phyloP scores from a whole-genome alignment of 2,329 filamentous ascomycete genomes.

The Cladophialophora immunda region DNA sequence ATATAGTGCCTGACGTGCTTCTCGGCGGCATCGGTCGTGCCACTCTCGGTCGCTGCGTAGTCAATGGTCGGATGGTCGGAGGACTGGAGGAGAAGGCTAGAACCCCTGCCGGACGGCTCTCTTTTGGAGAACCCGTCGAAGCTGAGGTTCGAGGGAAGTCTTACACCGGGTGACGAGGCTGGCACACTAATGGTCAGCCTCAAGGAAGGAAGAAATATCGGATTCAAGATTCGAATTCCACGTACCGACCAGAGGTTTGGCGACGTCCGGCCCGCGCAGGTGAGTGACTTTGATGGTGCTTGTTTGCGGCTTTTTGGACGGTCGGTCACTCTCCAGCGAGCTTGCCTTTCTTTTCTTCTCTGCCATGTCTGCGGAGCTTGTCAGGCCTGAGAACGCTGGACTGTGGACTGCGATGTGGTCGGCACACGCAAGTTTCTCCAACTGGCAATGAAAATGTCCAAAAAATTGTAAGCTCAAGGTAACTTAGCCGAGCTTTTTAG shows the following conservation, averaged over 20 bases:
- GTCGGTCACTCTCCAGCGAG: conserved; percentile 24
- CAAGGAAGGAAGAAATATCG: not conserved
- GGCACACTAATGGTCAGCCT: conserved; percentile 7
- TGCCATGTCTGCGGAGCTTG: conserved; percentile 20
- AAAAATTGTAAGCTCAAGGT: not conserved
- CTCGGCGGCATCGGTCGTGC: conserved; percentile 57
- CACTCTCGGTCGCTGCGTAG: conserved; percentile 61
- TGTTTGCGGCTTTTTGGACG: conserved; percentile 37
- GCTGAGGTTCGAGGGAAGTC: conserved; percentile 35
- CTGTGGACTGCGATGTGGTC: not conserved
- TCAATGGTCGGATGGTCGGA: conserved; percentile 68
- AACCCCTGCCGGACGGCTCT: conserved; percentile 35
- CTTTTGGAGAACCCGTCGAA: conserved; percentile 39
- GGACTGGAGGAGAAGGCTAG: conserved; percentile 67
- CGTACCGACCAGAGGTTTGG: conserved; percentile 41
- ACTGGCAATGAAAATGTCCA: not conserved
- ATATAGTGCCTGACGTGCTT: conserved; percentile 67
- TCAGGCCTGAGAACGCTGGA: not conserved
- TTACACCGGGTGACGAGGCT: conserved; percentile 44
- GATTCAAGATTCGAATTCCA: not conserved
- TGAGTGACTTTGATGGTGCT: conserved; percentile 36
- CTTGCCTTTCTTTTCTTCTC: conserved; percentile 40
- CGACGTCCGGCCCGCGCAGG: conserved; percentile 29
- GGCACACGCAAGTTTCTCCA: not conserved
- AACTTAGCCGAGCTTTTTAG: not conserved